Evolutionary conservation across 106 monocot genomes (phyloP).

Genomic region (Gastrodia elata): DNA sequence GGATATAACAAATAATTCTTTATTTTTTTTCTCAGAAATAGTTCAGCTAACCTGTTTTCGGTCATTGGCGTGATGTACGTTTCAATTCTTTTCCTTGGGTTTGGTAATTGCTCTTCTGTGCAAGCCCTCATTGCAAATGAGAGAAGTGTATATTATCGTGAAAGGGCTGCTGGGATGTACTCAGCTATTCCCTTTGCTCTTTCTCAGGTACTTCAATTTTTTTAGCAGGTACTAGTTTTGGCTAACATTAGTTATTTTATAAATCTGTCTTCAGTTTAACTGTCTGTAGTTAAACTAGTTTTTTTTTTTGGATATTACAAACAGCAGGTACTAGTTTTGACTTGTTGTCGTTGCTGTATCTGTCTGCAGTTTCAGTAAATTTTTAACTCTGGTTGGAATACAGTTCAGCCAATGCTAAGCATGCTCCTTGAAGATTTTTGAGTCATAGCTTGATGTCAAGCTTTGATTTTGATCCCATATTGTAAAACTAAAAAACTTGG

Average conservation of each 20-base stretch:
- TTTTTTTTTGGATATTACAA: no score
- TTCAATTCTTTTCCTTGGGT: slow-evolving; percentile 45
- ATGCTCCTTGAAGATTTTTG: no score
- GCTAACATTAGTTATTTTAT: neutral
- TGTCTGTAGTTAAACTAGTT: no score
- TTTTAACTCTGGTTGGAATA: no score
- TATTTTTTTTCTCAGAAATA: slow-evolving; percentile 24
- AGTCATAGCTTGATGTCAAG: no score
- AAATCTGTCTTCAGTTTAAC: no score
- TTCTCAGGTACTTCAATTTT: slow-evolving; percentile 35
- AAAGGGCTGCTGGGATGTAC: slow-evolving; percentile 79
- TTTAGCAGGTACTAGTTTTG: neutral
- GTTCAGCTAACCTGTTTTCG: slow-evolving; percentile 34
- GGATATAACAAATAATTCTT: neutral
- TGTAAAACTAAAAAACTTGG: no score
- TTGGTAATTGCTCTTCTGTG: slow-evolving; percentile 41
- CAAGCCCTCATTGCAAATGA: slow-evolving; percentile 51
- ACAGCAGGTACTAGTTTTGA: no score
- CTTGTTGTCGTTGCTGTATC: no score
- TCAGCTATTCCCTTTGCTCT: slow-evolving; percentile 69
- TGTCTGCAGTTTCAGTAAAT: no score
- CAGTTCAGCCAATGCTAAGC: no score
- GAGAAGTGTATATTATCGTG: slow-evolving; percentile 63
- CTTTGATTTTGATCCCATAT: no score
- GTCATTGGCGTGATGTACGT: slow-evolving; percentile 60